Conservation (phyloP, 768 basidiomycete species). For the Agaricus bisporus region DNA sequence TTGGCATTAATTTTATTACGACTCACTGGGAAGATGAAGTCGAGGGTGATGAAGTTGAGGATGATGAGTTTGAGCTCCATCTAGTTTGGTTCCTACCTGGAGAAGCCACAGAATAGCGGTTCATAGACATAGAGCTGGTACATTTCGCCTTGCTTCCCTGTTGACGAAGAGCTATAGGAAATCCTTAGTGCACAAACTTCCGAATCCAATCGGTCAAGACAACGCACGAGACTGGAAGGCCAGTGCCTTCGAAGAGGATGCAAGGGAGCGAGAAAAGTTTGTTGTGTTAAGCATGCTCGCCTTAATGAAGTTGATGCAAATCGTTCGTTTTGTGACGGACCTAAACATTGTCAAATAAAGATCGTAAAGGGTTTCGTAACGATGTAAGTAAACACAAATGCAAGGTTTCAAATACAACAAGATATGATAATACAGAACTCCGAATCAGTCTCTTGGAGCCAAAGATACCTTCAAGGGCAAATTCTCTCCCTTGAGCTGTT, state of each 20-base stretch:
- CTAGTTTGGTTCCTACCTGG: background rate
- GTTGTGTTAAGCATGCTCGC: background rate
- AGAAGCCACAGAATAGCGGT: background rate
- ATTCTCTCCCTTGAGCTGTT: conserved; percentile 37
- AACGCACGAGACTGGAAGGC: background rate
- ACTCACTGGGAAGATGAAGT: background rate
- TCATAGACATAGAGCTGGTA: no score
- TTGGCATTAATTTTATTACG: background rate
- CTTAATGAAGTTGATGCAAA: background rate
- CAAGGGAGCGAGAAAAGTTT: background rate
- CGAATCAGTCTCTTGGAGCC: conserved; percentile 27
- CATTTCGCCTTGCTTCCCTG: no score
- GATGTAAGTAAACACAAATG: background rate
- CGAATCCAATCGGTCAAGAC: background rate
- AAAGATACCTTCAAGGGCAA: conserved; percentile 34
- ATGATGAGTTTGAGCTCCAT: background rate
- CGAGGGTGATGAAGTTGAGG: no score
- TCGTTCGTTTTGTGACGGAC: background rate
- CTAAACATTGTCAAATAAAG: conserved; percentile 2
- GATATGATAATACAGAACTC: background rate
- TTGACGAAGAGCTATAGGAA: no score
- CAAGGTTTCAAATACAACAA: background rate
- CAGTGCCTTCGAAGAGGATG: background rate
- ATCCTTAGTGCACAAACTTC: background rate
- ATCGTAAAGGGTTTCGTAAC: no score